Evolutionary conservation across 2,329 filamentous ascomycete genomes (phyloP), one percentile per base, ranked within the genome.

Genomic region (Alternaria solani): DNA sequence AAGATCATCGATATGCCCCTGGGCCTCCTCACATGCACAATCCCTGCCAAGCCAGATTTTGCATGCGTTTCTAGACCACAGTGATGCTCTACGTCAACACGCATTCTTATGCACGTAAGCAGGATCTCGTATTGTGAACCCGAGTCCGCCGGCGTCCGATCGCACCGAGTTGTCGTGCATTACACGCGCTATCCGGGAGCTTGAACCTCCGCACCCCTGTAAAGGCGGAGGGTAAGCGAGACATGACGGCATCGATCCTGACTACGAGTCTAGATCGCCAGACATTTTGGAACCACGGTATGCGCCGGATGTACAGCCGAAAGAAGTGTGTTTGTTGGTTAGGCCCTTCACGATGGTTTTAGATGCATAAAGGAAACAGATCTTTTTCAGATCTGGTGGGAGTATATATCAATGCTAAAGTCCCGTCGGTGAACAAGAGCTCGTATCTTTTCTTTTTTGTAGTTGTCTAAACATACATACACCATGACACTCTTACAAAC

Each of bases 401-500:
- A 20, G 18, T 34, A 48, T 48, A 48, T 48, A 20, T 43, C 4
- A n/a, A 42, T 11, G 18, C 2, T 9, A 5, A 14, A 9, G 20
- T 42, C 20, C 20, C 11, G 8, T 25, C 20, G 16, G 8, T 20
- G 20, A 34, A 36, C 32, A 16, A 16, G 34, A 38, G 34, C 34
- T 38, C 32, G 32, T 36, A 12, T 36, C 14, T 7, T 14, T 36
- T 36, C 14, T 16, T 36, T 16, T 4, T 7, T 14, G 5, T 36
- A 5, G 20, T 23, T 23, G 20, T 23, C 32, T 11, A 30, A 30
- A 30, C 32, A 36, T 16, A 16, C 34, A 34, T 14, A 14, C 51
- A 68, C 36, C 1, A 78, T 78, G 76, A 71, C 75, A 0, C 67
- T 77, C 5, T 60, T 86, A 5, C 78, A 80, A 61, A 78, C 80